phyloP scores from a whole-genome alignment of 305 asterid genomes.

The Fraxinus albicans region DNA sequence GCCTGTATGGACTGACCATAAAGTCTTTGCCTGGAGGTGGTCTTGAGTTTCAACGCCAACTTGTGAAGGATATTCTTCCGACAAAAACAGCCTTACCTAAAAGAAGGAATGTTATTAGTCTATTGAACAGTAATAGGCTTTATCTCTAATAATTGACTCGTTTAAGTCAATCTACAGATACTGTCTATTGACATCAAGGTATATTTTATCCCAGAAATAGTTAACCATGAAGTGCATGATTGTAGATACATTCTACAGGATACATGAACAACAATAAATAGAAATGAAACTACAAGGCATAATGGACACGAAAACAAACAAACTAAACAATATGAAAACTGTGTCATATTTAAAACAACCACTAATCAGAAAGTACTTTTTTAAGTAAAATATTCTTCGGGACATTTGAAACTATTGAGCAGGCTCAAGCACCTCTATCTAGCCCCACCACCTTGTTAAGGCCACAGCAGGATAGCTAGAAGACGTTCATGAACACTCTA shows the following conservation, averaged over 20 bases:
- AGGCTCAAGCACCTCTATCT: neutral
- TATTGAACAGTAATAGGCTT: neutral
- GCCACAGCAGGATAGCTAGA: neutral
- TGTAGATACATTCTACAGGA: neutral
- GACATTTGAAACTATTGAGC: neutral
- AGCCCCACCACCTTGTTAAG: neutral
- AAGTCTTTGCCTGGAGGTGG: slow-evolving; percentile 49
- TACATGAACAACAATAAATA: neutral
- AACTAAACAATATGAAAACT: neutral
- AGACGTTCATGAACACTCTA: neutral
- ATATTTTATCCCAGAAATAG: neutral
- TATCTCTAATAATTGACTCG: neutral
- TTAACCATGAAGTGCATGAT: neutral
- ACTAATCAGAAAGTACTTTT: neutral
- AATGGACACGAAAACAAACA: neutral
- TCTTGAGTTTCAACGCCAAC: slow-evolving; percentile 43
- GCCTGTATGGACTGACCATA: slow-evolving; percentile 32
- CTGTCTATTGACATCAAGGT: neutral
- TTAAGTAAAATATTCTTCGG: neutral
- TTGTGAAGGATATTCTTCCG: slow-evolving; percentile 55
- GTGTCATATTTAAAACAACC: neutral
- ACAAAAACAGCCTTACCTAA: slow-evolving; percentile 51
- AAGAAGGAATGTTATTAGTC: neutral
- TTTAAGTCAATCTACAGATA: neutral
- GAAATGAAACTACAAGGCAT: neutral